These are phyloP conservation scores for Kwoniella heveanensis DNA, from an alignment of 768 basidiomycete species.

Conservation along the genomic window DNA sequence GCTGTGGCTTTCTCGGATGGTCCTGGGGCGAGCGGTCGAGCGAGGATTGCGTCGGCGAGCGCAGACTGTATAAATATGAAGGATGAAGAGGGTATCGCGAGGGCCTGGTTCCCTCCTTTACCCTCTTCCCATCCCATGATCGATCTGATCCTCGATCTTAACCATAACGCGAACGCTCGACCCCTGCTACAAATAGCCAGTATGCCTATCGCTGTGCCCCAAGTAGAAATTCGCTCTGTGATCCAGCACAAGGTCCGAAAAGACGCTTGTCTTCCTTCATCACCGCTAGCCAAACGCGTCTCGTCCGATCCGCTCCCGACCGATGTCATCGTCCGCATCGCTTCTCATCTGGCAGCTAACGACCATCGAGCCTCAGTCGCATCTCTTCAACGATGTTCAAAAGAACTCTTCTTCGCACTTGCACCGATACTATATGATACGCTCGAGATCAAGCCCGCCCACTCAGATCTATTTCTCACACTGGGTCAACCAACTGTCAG, in stretches of 20 bases:
- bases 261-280: not conserved
- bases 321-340: constrained; percentile 23
- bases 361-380: constrained; percentile 2
- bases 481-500: not conserved
- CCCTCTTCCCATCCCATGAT: not conserved
- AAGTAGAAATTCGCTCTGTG: not conserved
- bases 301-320: constrained; percentile 9
- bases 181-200: too few relatives aligned
- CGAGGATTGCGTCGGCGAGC: not conserved
- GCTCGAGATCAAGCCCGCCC: constrained; percentile 9
- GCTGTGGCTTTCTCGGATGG: too few relatives aligned
- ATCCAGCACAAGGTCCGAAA: not conserved
- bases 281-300: not conserved
- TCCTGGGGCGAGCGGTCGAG: too few relatives aligned
- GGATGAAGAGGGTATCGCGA: not conserved
- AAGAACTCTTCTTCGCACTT: constrained; percentile 23
- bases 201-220: constrained; percentile 16
- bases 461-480: constrained; percentile 14
- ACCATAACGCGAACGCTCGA: too few relatives aligned
- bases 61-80: not conserved
- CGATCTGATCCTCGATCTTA: not conserved
- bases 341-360: constrained; percentile 10
- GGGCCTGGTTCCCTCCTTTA: not conserved
- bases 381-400: constrained; percentile 18
- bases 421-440: constrained; percentile 22